phyloP scores from a whole-genome alignment of 345 rosid genomes.

The Euphorbia pulcherrima region DNA sequence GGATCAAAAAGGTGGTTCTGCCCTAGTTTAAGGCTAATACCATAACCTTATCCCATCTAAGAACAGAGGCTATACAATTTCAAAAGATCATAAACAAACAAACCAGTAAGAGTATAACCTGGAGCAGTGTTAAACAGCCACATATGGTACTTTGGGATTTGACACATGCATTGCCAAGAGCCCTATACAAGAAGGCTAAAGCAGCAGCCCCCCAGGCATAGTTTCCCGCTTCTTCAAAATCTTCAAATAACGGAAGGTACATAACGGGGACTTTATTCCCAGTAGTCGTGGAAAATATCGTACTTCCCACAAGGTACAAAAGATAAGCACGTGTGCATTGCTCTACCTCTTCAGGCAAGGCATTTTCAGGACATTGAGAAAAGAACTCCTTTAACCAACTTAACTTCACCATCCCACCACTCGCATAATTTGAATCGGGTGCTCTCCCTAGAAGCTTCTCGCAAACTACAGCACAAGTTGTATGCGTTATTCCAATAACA shows the following conservation, averaged over 20 bases:
- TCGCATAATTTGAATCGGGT: conserved; percentile 70
- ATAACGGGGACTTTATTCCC: conserved; percentile 97
- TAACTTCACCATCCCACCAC: conserved; percentile 98
- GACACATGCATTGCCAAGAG: conserved; percentile 96
- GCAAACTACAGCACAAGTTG: conserved; percentile 65
- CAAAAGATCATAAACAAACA: conserved; percentile 7
- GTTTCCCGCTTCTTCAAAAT: conserved; percentile 74
- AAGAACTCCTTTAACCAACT: conserved; percentile 94
- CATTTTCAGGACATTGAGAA: conserved; percentile 63
- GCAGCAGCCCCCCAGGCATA: conserved; percentile 97
- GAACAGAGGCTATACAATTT: not conserved
- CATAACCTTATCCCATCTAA: conserved; percentile 3
- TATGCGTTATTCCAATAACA: conserved; percentile 84
- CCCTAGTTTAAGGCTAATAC: conserved; percentile 4
- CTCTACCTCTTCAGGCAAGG: conserved; percentile 55
- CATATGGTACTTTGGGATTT: conserved; percentile 94
- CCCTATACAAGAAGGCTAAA: conserved; percentile 84
- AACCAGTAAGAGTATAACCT: conserved; percentile 41
- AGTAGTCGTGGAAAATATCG: conserved; percentile 88
- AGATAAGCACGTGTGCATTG: conserved; percentile 79
- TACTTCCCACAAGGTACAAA: conserved; percentile 85
- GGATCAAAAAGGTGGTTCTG: too few relatives aligned
- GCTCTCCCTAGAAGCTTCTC: conserved; percentile 61
- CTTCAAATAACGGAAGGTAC: conserved; percentile 85
- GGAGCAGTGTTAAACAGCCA: conserved; percentile 88